Evolutionary conservation across 352 stramenopile species (phyloP), one percentile per base, ranked within the genome.

Genomic region (Pythium grandisporangium): DNA sequence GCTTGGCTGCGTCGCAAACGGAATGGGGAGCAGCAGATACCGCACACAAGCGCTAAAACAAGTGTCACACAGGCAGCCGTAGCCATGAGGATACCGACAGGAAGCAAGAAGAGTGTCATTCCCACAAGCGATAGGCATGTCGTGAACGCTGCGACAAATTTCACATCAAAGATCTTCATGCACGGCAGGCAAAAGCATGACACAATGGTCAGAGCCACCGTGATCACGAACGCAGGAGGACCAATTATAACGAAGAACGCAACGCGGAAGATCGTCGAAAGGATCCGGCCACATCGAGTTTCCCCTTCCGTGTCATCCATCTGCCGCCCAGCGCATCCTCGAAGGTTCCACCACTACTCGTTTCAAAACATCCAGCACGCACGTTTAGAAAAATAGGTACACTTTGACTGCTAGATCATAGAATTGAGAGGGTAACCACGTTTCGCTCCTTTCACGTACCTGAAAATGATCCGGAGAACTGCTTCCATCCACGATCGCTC

Each of bases 381-480:
- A n/a, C n/a, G n/a, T n/a, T n/a, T n/a, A n/a, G n/a, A n/a, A n/a
- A n/a, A n/a, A n/a, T n/a, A n/a, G n/a, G n/a, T n/a, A n/a, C n/a
- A n/a, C n/a, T n/a, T n/a, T n/a, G n/a, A n/a, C n/a, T n/a, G n/a
- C n/a, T n/a, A n/a, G 14, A 32, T 32, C 27, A 32, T 14, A 32
- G 8, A 32, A 14, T 8, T 32, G 27, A 32, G 27, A 14, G 14
- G 27, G 14, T n/a, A n/a, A n/a, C n/a, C n/a, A n/a, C n/a, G n/a
- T n/a, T n/a, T n/a, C n/a, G n/a, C n/a, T n/a, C n/a, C n/a, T n/a
- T n/a, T n/a, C n/a, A n/a, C 36, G 7, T 36, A 59, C 51, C 44
- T 45, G 66, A 41, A 95, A 96, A 46, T 96, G 87, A 24, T 86
- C 62, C 0, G 87, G 84, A 22, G 94, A 91, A 14, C 84, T 67